phyloP scores from a whole-genome alignment of 2,329 filamentous ascomycete species.

The Fusarium foetens region DNA sequence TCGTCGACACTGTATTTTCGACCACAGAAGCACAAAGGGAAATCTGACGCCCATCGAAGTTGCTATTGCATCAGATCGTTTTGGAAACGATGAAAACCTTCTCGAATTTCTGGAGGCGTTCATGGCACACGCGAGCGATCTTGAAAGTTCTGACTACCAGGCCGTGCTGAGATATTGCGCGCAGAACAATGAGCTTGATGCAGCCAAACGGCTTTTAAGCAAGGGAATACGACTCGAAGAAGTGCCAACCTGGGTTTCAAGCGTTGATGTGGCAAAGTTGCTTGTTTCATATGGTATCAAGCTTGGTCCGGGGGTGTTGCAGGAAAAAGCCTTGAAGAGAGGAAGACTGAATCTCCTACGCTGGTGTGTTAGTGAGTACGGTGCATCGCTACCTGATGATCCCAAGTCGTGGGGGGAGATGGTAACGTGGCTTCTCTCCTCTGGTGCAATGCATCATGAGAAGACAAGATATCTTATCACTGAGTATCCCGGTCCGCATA shows the following conservation, averaged over 20 bases:
- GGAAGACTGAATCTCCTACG: not conserved
- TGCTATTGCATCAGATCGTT: not conserved
- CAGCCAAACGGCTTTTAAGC: not conserved
- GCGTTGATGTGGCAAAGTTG: not conserved
- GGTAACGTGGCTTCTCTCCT: not conserved
- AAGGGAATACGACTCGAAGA: not conserved
- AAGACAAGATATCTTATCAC: not conserved
- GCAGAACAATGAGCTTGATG: not conserved
- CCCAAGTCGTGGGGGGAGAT: not conserved
- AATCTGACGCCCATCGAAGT: not conserved
- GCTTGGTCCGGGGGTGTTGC: not conserved
- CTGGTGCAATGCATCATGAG: not conserved
- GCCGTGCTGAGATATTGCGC: not conserved
- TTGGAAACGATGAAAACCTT: not conserved
- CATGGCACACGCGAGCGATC: not conserved
- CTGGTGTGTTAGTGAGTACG: slow-evolving; percentile 19
- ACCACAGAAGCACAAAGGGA: fast-evolving
- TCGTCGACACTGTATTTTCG: not conserved
- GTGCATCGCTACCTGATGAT: not conserved
- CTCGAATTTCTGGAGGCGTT: not conserved
- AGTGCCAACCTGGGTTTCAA: not conserved
- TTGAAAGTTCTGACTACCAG: not conserved
- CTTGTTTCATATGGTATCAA: not conserved
- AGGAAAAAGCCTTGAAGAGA: not conserved
- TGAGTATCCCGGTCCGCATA: slow-evolving; percentile 13